phyloP scores from a whole-genome alignment of 1,284 basidiomycete genomes.

The Tilletiopsis washingtonensis region DNA sequence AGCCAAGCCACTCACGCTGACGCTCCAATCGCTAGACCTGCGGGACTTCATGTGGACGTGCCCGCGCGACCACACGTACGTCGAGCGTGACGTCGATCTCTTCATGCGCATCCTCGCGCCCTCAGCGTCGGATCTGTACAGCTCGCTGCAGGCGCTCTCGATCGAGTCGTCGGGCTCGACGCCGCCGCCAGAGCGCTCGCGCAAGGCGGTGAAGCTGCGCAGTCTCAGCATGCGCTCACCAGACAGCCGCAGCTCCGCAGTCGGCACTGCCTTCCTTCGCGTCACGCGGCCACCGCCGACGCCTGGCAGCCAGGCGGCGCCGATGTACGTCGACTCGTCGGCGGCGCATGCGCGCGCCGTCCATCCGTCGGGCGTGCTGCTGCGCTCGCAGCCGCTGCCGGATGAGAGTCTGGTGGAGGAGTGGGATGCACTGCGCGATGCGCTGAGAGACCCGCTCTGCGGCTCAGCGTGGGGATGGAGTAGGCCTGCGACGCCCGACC shows the following conservation, averaged over 20 bases:
- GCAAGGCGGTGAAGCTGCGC: neutral
- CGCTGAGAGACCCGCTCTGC: neutral
- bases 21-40: constrained; percentile 8
- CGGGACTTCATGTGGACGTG: constrained; percentile 29
- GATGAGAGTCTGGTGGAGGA: constrained; percentile 19
- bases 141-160: neutral
- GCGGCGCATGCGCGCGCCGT: neutral
- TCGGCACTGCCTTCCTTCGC: neutral
- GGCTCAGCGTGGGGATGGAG: too few species aligned
- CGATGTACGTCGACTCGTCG: constrained; percentile 7
- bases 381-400: constrained; percentile 7
- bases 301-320: too few species aligned
- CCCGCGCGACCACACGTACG: constrained; percentile 38
- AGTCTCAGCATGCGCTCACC: neutral
- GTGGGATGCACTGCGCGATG: constrained; percentile 39
- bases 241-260: neutral
- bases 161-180: constrained; percentile 2
- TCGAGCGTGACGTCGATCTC: constrained; percentile 22
- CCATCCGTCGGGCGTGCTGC: constrained; percentile 4
- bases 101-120: constrained; percentile 18
- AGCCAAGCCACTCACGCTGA: too few species aligned
- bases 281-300: neutral
- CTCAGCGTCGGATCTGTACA: neutral
- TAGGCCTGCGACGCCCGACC: too few species aligned
- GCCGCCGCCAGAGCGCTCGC: too few species aligned